Evolutionary conservation across 2,329 filamentous ascomycete genomes (phyloP).

Genomic region (Zymoseptoria brevis): DNA sequence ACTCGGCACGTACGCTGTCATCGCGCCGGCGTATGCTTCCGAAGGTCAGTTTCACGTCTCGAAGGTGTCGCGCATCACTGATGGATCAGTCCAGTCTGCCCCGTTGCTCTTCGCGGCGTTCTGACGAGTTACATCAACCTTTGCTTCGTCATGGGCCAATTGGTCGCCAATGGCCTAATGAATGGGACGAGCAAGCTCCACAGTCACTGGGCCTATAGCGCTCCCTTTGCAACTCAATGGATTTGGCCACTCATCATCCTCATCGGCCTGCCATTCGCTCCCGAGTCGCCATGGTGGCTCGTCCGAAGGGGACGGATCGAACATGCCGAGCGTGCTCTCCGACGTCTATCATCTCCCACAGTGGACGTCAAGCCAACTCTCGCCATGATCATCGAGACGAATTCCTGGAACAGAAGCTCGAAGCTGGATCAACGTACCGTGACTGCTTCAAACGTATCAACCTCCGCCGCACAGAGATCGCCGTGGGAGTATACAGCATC

Average conservation of each 20-base stretch:
- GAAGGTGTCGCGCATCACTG: background rate
- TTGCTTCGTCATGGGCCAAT: slow-evolving; percentile 55
- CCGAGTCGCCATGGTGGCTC: slow-evolving; percentile 34
- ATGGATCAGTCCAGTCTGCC: slow-evolving; percentile 38
- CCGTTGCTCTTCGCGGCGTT: slow-evolving; percentile 49
- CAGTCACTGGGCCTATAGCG: slow-evolving; percentile 37
- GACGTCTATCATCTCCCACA: slow-evolving; percentile 30
- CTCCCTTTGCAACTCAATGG: slow-evolving; percentile 40
- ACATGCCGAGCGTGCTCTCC: slow-evolving; percentile 30
- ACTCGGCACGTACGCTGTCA: slow-evolving; percentile 53
- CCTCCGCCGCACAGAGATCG: slow-evolving; percentile 37
- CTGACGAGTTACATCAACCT: slow-evolving; percentile 55
- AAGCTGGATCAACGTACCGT: slow-evolving; percentile 29
- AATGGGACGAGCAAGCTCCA: slow-evolving; percentile 27
- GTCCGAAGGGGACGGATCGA: slow-evolving; percentile 30
- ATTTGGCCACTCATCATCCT: slow-evolving; percentile 35
- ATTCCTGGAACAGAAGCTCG: slow-evolving; percentile 33
- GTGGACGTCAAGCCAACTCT: slow-evolving; percentile 35
- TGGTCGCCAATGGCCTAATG: slow-evolving; percentile 41
- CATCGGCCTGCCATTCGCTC: slow-evolving; percentile 30
- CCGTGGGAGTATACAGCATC: slow-evolving; percentile 36
- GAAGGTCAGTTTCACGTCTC: slow-evolving; percentile 6
- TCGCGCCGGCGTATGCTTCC: slow-evolving; percentile 40
- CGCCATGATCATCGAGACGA: slow-evolving; percentile 35
- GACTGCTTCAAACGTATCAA: slow-evolving; percentile 39